Base-by-base conservation (phyloP, 2,329 filamentous ascomycete genomes). In the Stromatinia cepivora region DNA sequence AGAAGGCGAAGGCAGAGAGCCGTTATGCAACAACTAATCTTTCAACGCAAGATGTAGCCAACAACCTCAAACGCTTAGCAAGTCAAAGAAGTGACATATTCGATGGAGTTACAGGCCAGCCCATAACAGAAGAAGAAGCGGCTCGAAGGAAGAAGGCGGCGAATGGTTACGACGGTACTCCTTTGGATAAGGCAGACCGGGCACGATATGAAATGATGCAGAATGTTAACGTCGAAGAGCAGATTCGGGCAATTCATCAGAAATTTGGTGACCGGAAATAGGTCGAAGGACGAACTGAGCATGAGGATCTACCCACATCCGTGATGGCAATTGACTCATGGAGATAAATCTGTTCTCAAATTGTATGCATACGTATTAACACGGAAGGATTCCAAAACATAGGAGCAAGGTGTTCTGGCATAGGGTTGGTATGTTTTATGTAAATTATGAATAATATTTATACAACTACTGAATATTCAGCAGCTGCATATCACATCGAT, bases 11-110 rank as follows among this genome's bases (percentile, higher is more conserved):
- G 79, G 89, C 92, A 22, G 93, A 97, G 58, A 88, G 91, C 17
- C 90, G 94, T 72, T 92, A 91, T 73, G 88, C 92, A 1, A 94
- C 92, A 0, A 96, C 93, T 13, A 97, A 97, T 76, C 82, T 97
- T 13, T 92, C 91, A 0, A 94, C 92, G 4, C 88, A 86, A 46
- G 94, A 98, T 75, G 93, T 97, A 58, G 94, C 93, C 65, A 94
- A 93, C 79, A 97, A 98, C 78, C 86, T 98, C 72, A 98, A 98
- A 83, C 90, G 94, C n/a, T 84, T 98, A 65, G 93, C 94, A 34
- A 94, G 92, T 74, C 92, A 97, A 79, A 88, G 94, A 59, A 90
- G 87, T 73, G 94, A 97, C 76, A 87, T 97, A 25, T 97, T 97
- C 74, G 94, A 97, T 74, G 83, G 86, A 1, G 84, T 87, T 22